phyloP scores from a whole-genome alignment of 2,329 filamentous ascomycete species.

The Keithomyces neogunnii region DNA sequence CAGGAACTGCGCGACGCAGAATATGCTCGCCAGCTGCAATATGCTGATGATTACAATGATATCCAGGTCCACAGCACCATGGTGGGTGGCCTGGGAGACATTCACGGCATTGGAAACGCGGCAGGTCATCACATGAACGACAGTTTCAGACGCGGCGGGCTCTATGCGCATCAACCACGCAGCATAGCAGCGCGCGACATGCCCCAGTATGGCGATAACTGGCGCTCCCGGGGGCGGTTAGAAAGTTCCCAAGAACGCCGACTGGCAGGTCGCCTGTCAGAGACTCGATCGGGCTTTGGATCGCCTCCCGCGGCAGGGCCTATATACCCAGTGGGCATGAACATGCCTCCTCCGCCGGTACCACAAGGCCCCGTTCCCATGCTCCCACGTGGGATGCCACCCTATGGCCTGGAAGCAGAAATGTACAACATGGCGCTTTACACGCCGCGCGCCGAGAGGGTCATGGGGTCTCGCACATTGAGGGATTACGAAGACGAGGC shows the following conservation, averaged over 20 bases:
- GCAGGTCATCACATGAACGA: conserved; percentile 54
- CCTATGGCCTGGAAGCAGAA: conserved; percentile 31
- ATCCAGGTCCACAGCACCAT: conserved; percentile 25
- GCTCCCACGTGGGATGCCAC: conserved; percentile 17
- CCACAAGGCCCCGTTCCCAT: background rate
- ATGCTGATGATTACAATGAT: conserved; percentile 29
- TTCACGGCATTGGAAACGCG: conserved; percentile 40
- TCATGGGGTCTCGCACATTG: conserved; percentile 17
- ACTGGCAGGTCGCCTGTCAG: conserved; percentile 42
- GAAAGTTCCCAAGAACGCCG: conserved; percentile 37
- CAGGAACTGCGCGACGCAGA: conserved; percentile 40
- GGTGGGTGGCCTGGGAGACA: conserved; percentile 24
- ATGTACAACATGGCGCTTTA: conserved; percentile 23
- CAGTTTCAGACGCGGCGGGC: conserved; percentile 32
- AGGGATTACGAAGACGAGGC: conserved; percentile 24
- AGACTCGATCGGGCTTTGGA: conserved; percentile 25
- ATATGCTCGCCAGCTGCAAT: conserved; percentile 14
- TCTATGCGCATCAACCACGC: conserved; percentile 1
- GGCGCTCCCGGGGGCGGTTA: conserved; percentile 32
- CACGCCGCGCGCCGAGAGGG: conserved; percentile 20
- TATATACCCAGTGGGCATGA: conserved; percentile 20
- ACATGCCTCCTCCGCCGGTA: background rate
- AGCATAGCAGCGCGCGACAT: background rate
- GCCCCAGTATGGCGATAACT: conserved; percentile 33
- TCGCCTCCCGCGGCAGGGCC: conserved; percentile 26